Evolutionary conservation across 176 grass and related monocot genomes (phyloP).

Genomic region (Metroxylon sagu): DNA sequence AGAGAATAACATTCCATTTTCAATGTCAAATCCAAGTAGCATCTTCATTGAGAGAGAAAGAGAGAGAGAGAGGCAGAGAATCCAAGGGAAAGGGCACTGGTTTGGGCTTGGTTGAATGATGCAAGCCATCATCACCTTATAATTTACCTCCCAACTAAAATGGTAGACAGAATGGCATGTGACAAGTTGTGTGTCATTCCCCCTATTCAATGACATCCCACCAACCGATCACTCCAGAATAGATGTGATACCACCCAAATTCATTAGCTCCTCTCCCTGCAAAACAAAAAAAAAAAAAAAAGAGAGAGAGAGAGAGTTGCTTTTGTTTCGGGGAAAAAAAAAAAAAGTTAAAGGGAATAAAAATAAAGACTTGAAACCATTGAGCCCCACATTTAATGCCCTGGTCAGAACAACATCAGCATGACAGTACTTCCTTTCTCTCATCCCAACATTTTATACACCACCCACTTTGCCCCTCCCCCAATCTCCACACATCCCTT

Average conservation of each 20-base stretch:
- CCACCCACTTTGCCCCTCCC: slow-evolving; percentile 3
- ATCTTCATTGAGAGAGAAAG: too few relatives aligned
- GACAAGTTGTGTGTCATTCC: slow-evolving; percentile 5
- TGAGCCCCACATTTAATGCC: slow-evolving; percentile 29
- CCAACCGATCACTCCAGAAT: slow-evolving; percentile 5
- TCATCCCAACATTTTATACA: slow-evolving; percentile 21
- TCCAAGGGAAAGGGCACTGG: too few relatives aligned
- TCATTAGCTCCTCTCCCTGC: not conserved
- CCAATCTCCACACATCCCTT: slow-evolving; percentile 24
- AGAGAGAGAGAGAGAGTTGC: too few relatives aligned
- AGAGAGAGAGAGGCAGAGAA: too few relatives aligned
- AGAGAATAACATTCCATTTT: too few relatives aligned
- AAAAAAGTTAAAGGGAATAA: slow-evolving; percentile 1
- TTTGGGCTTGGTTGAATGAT: not conserved
- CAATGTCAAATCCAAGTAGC: too few relatives aligned
- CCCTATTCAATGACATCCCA: slow-evolving; percentile 13
- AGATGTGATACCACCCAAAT: too few relatives aligned
- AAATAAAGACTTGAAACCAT: slow-evolving; percentile 16
- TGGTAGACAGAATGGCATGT: slow-evolving; percentile 9
- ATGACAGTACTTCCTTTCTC: slow-evolving; percentile 24
- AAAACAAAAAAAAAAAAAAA: not conserved
- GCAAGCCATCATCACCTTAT: slow-evolving; percentile 21
- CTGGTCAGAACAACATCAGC: slow-evolving; percentile 32
- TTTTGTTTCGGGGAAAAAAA: not conserved
- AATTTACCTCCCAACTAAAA: slow-evolving; percentile 14